Evolutionary conservation across 2,329 filamentous ascomycete species (phyloP), one percentile per base, ranked within the genome.

Genomic region (Cladosporium sp.): DNA sequence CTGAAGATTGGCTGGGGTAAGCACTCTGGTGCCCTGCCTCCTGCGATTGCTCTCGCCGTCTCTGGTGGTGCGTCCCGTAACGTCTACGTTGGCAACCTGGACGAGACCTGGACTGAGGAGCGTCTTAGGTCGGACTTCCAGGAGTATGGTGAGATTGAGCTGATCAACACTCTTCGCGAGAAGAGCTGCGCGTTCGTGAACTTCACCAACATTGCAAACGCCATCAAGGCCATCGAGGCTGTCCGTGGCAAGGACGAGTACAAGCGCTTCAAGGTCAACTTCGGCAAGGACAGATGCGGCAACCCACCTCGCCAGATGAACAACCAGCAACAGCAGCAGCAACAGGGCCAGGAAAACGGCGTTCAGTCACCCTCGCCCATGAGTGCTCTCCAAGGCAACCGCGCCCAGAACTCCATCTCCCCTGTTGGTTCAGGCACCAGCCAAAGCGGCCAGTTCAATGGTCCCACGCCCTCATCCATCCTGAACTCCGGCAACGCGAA

Each of bases 131-230:
- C 96, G 68, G 93, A 98, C 72, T 98, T 98, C 69, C 88, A 91
- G 29, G 92, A 97, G 68, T 97, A 88, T 62, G 93, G 93, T 58
- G 93, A 98, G 72, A 97, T 98, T 63, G 93, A 98, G 73, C 77
- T 98, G 56, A 90, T 98, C 56, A 98, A 98, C 72, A 88, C 93
- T 13, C 76, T 98, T 53, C 85, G 93, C 48, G 93, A 98, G 77
- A 98, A 98, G 83, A 96, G 91, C 74, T 98, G 93, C 69, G 93
- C 93, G 0, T 98, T 98, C 67, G 93, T 98, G 68, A 98, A 98
- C 75, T 98, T 98, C 69, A 98, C 93, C 66, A 98, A 98, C 74
- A 98, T 98, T 67, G 93, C 93, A 66, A 98, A 98, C 62, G 93
- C 93, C 43, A 98, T 98, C 77, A 98, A 98, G 76, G 93, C 93